Base-by-base conservation (phyloP, 352 stramenopile genomes). In the Pythium chondricola region DNA sequence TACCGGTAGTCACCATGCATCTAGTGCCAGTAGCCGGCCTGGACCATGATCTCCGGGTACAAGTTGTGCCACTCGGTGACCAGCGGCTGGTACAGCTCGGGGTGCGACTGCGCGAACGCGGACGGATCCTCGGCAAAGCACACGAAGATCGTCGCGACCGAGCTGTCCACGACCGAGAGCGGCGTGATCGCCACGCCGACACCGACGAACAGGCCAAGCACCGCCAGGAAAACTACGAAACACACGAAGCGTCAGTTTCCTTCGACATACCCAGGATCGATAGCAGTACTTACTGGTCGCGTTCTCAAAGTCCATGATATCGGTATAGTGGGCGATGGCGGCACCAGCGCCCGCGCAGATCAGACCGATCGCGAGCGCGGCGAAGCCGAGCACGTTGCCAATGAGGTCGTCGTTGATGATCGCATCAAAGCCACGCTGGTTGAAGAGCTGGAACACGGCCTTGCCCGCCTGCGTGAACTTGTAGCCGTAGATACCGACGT, bases 381-480 rank as follows among this genome's bases (percentile, higher is more conserved):
- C 74, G 58, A 98, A 93, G 24, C 74, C 69, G 21, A 98, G 66
- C 16, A 96, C 86, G 32, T 83, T 95, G 60, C 93, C 86, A 26
- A 98, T 90, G 30, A 98, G 69, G 36, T 97, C 83, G 65, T 98
- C 95, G 60, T 97, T 97, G 63, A 98, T 97, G 55, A 98, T 97
- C 2, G 88, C 82, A 51, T 94, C 95, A 52, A 94, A 98, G n/a
- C 93, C 95, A 31, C 92, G 83, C 47, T 86, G 62, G 54, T 88
- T 74, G 60, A 98, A 98, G 16, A 98, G 71, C 29, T 89, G 51
- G 42, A 97, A 91, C 16, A 98, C 94, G 13, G 92, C 88, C 56
- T 92, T 95, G 47, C 91, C 90, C 6, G 88, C 83, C 44, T 97
- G 74, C 4, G 90, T 85, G 63, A 98, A 98, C 51, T 85, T 93